Evolutionary conservation across 257 asterid genomes (phyloP).

Genomic region (Ajuga chamaepitys): DNA sequence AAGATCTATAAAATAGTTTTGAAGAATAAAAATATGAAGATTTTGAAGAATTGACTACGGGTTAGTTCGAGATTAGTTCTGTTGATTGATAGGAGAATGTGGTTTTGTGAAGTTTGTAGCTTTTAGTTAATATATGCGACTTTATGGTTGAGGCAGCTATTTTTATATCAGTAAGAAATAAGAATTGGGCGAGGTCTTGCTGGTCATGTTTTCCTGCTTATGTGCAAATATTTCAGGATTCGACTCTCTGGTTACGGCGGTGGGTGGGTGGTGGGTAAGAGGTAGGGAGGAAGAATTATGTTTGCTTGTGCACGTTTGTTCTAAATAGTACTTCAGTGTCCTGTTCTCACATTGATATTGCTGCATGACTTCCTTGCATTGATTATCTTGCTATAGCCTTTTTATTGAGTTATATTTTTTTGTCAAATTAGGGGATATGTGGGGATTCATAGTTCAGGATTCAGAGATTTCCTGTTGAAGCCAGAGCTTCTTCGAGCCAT

Average conservation of each 20-base stretch:
- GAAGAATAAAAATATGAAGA: too few species aligned
- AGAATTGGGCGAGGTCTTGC: not conserved
- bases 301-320: not conserved
- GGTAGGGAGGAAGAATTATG: too few species aligned
- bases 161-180: not conserved
- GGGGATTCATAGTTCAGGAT: slow-evolving; percentile 41
- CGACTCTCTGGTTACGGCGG: not conserved
- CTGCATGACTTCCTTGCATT: not conserved
- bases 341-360: not conserved
- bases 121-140: too few species aligned
- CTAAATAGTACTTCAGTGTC: not conserved
- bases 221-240: not conserved
- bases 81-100: not conserved
- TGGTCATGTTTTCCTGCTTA: not conserved
- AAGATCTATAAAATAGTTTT: too few species aligned
- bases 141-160: not conserved
- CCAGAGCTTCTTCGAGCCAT: slow-evolving; percentile 45
- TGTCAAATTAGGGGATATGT: slow-evolving; percentile 32
- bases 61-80: too few species aligned
- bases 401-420: not conserved
- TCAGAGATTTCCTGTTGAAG: slow-evolving; percentile 39
- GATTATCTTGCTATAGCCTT: too few species aligned
- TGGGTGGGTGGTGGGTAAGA: not conserved
- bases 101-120: not conserved
- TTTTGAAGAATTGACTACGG: too few species aligned